phyloP scores from a whole-genome alignment of 1,284 basidiomycete species.

The Athelia sp. region DNA sequence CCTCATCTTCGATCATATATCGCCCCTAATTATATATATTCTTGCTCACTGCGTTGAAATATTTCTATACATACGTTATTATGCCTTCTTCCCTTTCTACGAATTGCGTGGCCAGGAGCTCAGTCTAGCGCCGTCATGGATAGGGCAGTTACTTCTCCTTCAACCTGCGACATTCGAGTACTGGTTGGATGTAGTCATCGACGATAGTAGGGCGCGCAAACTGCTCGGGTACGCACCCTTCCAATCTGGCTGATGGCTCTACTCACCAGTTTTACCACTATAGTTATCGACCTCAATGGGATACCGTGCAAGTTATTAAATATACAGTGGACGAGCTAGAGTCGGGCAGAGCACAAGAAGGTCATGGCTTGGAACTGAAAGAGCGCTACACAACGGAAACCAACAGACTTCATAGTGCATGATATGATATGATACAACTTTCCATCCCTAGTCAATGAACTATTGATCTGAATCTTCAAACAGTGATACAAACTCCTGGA shows the following conservation, averaged over 20 bases:
- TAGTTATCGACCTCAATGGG: constrained; percentile 29
- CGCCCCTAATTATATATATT: constrained; percentile 24
- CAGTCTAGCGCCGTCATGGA: constrained; percentile 23
- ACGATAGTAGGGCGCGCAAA: constrained; percentile 28
- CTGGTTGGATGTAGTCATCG: constrained; percentile 22
- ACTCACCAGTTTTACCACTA: neutral
- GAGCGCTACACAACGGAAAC: no score
- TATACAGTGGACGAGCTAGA: constrained; percentile 27
- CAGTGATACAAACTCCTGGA: constrained; percentile 35
- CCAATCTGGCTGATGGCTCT: neutral
- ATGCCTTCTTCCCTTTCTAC: constrained; percentile 19
- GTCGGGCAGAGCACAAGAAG: constrained; percentile 13
- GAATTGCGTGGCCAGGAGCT: constrained; percentile 14
- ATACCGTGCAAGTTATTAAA: constrained; percentile 22
- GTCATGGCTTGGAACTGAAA: neutral
- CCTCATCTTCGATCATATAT: constrained; percentile 20
- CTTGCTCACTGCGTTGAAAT: constrained; percentile 25
- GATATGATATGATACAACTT: no score
- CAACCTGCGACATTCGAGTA: constrained; percentile 29
- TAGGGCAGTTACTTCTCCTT: constrained; percentile 23
- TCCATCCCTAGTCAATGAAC: no score
- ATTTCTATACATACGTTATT: constrained; percentile 26
- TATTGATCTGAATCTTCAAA: constrained; percentile 25
- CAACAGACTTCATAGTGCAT: no score
- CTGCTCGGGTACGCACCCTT: constrained; percentile 20